Conservation (phyloP, 2,329 filamentous ascomycete genomes). For the Monosporascus sp. region DNA sequence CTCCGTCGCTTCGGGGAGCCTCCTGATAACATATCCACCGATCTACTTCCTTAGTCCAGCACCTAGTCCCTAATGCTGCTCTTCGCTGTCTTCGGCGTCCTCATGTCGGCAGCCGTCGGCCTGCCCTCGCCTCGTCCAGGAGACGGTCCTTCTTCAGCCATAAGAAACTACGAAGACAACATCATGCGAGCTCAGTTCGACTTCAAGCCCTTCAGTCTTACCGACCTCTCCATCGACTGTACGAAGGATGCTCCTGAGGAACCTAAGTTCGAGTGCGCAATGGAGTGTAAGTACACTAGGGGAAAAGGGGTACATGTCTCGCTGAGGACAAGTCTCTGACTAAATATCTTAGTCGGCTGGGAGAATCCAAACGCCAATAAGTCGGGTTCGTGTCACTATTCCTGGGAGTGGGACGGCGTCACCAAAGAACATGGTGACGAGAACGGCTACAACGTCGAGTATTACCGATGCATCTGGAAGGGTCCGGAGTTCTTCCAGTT, state of each 20-base stretch:
- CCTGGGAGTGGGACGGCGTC: not conserved
- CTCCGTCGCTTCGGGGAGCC: too few relatives aligned
- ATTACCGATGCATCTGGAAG: not conserved
- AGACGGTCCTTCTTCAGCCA: not conserved
- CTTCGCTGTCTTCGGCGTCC: not conserved
- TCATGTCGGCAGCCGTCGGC: not conserved
- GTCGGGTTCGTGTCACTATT: not conserved
- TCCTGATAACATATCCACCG: too few relatives aligned
- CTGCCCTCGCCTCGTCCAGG: not conserved
- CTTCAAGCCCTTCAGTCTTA: not conserved
- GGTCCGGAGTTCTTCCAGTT: not conserved
- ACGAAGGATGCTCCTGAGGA: not conserved
- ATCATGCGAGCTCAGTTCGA: not conserved
- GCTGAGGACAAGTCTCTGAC: not conserved
- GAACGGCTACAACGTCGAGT: not conserved
- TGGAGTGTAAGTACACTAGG: not conserved
- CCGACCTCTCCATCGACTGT: not conserved
- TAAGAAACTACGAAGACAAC: not conserved
- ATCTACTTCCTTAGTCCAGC: not conserved
- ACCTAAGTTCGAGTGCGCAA: not conserved
- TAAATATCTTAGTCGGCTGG: not conserved
- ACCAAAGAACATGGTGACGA: not conserved
- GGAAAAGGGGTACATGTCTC: too few relatives aligned
- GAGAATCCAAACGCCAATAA: not conserved
- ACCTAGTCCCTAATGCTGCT: not conserved